Evolutionary conservation across 2,329 filamentous ascomycete genomes (phyloP).

Genomic region (Venturia nashicola): DNA sequence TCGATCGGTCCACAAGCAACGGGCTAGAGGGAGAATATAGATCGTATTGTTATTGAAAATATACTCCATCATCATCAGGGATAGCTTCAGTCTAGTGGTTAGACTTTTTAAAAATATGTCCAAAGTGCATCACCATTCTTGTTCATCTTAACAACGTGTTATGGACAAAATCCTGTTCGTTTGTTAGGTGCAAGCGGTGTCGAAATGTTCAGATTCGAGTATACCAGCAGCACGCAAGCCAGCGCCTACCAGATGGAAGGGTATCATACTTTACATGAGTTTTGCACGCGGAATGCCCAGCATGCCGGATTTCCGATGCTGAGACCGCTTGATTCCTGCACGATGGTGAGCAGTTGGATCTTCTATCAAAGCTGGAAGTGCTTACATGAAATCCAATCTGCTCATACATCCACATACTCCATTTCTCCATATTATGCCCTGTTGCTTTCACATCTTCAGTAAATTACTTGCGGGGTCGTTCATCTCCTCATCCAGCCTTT

Average conservation of each 20-base stretch:
- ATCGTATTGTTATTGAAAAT: not conserved
- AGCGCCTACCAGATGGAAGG: not conserved
- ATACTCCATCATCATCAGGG: not conserved
- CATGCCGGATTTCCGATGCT: not conserved
- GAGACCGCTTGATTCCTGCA: not conserved
- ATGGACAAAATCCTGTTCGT: not conserved
- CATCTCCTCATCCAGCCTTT: conserved; percentile 19
- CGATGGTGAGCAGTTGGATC: not conserved
- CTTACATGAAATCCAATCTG: conserved; percentile 1
- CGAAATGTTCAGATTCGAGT: not conserved
- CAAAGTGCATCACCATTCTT: not conserved
- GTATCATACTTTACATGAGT: conserved; percentile 1
- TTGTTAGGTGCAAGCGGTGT: not conserved
- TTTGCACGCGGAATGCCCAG: not conserved
- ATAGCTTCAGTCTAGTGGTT: not conserved
- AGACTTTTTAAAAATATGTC: not conserved
- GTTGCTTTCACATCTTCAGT: not conserved
- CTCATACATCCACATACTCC: not conserved
- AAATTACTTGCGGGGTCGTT: too few relatives aligned
- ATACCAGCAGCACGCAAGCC: not conserved
- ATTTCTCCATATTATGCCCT: not conserved
- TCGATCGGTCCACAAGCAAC: not conserved
- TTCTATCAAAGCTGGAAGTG: not conserved
- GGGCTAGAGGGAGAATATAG: not conserved
- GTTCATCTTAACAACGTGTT: not conserved